These are phyloP conservation scores for Tanacetum coccineum DNA, from an alignment of 129 eudicot genomes.

Conservation along the genomic window DNA sequence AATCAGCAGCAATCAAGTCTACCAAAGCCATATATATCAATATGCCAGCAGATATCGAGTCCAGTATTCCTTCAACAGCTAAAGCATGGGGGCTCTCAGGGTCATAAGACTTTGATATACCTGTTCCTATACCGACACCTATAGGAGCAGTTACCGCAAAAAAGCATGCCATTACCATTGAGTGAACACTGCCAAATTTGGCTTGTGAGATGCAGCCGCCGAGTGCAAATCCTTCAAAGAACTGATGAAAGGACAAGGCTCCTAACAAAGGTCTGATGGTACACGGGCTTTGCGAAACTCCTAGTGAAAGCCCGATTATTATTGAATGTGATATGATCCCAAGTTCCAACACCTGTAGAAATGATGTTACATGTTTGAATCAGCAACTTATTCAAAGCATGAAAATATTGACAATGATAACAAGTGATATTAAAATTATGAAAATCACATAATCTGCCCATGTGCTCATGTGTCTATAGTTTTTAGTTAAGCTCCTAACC, in stretches of 20 bases:
- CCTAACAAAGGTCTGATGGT: slow-evolving; percentile 72
- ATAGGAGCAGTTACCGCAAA: slow-evolving; percentile 77
- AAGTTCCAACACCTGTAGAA: slow-evolving; percentile 77
- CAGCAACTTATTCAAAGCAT: too few relatives aligned
- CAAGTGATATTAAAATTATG: too few relatives aligned
- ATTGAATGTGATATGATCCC: slow-evolving; percentile 92
- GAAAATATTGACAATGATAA: too few relatives aligned
- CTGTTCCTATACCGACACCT: slow-evolving; percentile 72
- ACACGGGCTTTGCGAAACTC: slow-evolving; percentile 93
- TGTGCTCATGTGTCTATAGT: neutral
- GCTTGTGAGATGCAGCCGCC: slow-evolving; percentile 99
- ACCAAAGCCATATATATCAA: slow-evolving; percentile 90
- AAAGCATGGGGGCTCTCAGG: slow-evolving; percentile 80
- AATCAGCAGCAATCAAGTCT: slow-evolving; percentile 93
- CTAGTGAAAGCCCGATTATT: slow-evolving; percentile 82
- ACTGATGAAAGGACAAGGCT: slow-evolving; percentile 87
- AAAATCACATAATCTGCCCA: neutral
- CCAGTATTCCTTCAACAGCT: slow-evolving; percentile 67
- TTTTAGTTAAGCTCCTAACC: too few relatives aligned
- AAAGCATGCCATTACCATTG: slow-evolving; percentile 76
- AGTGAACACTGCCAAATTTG: slow-evolving; percentile 39
- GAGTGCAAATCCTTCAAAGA: slow-evolving; percentile 94
- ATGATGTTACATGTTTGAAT: neutral
- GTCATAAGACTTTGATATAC: slow-evolving; percentile 59
- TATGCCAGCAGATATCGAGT: slow-evolving; percentile 88